These are phyloP conservation scores for Pyrus pyrifolia DNA, from an alignment of 306 rosid species.

Conservation along the genomic window DNA sequence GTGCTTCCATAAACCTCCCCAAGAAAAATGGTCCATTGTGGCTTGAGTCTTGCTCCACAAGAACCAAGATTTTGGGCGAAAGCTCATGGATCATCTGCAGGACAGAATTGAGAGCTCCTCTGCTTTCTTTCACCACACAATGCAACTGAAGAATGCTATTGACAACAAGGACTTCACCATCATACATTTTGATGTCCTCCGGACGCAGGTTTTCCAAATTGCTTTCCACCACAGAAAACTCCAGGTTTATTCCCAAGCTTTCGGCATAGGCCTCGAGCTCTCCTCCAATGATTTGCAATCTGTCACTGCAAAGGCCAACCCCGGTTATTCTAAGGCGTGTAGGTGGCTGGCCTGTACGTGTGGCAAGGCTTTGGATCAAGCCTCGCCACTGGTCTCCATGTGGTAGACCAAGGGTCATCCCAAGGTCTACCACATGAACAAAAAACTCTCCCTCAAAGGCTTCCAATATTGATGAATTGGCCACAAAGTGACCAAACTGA, in stretches of 20 bases:
- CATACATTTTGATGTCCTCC: conserved; percentile 39
- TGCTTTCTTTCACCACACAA: conserved; percentile 80
- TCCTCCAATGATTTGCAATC: conserved; percentile 44
- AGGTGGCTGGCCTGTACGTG: conserved; percentile 12
- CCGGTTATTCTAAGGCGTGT: conserved; percentile 47
- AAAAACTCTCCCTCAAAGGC: conserved; percentile 93
- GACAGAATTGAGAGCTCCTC: conserved; percentile 76
- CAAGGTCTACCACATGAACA: conserved; percentile 74
- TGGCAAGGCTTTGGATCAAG: conserved; percentile 49
- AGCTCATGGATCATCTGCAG: conserved; percentile 62
- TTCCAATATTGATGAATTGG: conserved; percentile 71
- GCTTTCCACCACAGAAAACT: conserved; percentile 47
- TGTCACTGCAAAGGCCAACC: conserved; percentile 45
- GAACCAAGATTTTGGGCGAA: conserved; percentile 51
- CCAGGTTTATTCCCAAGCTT: conserved; percentile 38
- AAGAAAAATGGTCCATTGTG: conserved; percentile 95
- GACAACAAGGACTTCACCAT: conserved; percentile 61
- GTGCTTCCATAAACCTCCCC: conserved; percentile 86
- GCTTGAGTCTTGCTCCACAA: conserved; percentile 82
- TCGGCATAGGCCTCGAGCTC: conserved; percentile 49
- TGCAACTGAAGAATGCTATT: conserved; percentile 84
- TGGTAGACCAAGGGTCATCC: conserved; percentile 65
- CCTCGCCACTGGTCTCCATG: conserved; percentile 73
- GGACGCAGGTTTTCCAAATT: conserved; percentile 47
- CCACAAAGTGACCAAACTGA: conserved; percentile 80